These are phyloP conservation scores for Abortiporus biennis DNA, from an alignment of 1,284 basidiomycete genomes.

Conservation along the genomic window DNA sequence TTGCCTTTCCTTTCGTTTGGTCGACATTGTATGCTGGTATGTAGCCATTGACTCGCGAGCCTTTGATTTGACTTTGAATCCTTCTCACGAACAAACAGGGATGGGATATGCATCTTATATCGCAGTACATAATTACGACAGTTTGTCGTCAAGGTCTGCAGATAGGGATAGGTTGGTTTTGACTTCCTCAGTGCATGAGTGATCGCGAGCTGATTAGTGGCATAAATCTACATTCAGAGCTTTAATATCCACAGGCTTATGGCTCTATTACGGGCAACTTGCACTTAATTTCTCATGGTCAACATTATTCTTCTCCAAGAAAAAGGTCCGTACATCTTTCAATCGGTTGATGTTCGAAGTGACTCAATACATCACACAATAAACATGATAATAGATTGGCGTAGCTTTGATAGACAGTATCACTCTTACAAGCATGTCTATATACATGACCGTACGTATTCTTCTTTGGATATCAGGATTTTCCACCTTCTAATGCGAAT, in stretches of 20 bases:
- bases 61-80: neutral
- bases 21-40: conserved; percentile 41
- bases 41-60: conserved; percentile 7
- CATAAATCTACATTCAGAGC: conserved; percentile 23
- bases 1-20: conserved; percentile 60
- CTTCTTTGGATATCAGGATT: conserved; percentile 1
- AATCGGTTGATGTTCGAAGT: neutral
- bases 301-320: conserved; percentile 64
- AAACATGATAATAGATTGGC: conserved; percentile 32
- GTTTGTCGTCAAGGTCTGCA: conserved; percentile 31
- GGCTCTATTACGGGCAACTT: conserved; percentile 68
- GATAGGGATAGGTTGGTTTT: too few relatives aligned
- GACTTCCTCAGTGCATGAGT: conserved; percentile 28
- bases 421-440: conserved; percentile 53
- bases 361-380: neutral
- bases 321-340: conserved; percentile 29
- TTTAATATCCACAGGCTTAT: conserved; percentile 44
- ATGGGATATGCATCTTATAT: conserved; percentile 77
- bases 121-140: conserved; percentile 51
- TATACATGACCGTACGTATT: conserved; percentile 53
- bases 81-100: conserved; percentile 22
- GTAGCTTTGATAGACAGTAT: conserved; percentile 58
- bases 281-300: conserved; percentile 67
- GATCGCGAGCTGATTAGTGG: neutral
- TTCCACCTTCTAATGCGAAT: neutral